Base-by-base conservation (phyloP, 495 filamentous ascomycete species). In the Daldinia caldariorum region DNA sequence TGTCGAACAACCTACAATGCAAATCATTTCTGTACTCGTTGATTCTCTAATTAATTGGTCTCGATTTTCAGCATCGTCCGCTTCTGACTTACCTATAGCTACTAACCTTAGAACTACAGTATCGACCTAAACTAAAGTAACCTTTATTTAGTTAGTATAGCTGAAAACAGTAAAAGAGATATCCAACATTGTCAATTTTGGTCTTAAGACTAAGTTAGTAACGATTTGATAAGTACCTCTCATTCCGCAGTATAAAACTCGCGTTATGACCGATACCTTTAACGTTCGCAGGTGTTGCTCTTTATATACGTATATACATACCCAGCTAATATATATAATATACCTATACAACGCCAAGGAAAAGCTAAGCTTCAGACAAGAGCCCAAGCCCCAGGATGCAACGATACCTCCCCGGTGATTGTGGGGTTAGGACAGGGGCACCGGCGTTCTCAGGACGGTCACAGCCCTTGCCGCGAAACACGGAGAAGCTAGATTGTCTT, bases 361-460 rank as follows among this genome's bases (percentile, higher is more conserved):
- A 71, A 49, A 43, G 47, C 63, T 71, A 67, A 67, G 69, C 69
- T 71, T 71, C 69, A 71, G 63, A 59, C 58, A 47, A 38, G 58
- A 45, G 32, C 26, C 14, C 49, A 37, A 35, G 22, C 31, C 4
- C 41, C 3, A 45, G 41, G 58, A 66, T 66, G 53, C 45, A 61
- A 61, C 67, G 67, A 61, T 58, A 51, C 26, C 34, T 51, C 51
- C 62, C 55, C 1, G 54, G 16, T 14, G 59, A 56, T 22, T 63
- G 45, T 66, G 63, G 63, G 69, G 69, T 62, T 67, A 3, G 55
- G 12, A 34, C 69, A 67, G 60, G 69, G 69, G 55, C 49, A 22
- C 1, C 53, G 47, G 58, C 47, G 53, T 29, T 49, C 61, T 59
- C 57, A 54, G 49, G 61, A 70, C 56, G 31, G 67, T 56, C 37